These are phyloP conservation scores for Scedosporium aurantiacum DNA, from an alignment of 2,329 filamentous ascomycete genomes.

Conservation along the genomic window DNA sequence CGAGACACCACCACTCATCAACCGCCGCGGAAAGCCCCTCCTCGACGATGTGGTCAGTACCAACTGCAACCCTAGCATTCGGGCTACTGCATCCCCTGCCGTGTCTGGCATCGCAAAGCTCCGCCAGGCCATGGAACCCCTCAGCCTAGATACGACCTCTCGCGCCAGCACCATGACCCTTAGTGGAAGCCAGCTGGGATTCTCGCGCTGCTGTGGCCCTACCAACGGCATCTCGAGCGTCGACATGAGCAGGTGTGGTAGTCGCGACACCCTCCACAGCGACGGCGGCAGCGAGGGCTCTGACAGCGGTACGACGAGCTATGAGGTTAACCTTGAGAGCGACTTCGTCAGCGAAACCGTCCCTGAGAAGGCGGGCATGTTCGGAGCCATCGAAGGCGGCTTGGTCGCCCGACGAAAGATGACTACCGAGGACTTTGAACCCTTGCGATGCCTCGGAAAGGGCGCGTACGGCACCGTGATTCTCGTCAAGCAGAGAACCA, in stretches of 20 bases:
- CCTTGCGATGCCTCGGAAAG: slow-evolving; percentile 85
- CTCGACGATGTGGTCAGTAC: slow-evolving; percentile 49
- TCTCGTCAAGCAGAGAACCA: slow-evolving; percentile 79
- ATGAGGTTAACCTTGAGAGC: slow-evolving; percentile 72
- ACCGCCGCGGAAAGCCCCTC: slow-evolving; percentile 27
- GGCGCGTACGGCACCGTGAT: slow-evolving; percentile 93
- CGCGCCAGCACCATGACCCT: slow-evolving; percentile 46
- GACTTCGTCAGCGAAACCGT: slow-evolving; percentile 70
- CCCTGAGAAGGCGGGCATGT: slow-evolving; percentile 23
- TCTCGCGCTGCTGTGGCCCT: slow-evolving; percentile 12
- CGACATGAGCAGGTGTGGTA: slow-evolving; percentile 42
- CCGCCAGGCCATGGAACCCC: slow-evolving; percentile 63
- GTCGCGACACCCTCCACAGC: slow-evolving; percentile 43
- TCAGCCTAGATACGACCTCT: slow-evolving; percentile 52
- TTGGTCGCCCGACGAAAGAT: slow-evolving; percentile 63
- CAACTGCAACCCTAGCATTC: slow-evolving; percentile 51
- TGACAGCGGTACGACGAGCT: slow-evolving; percentile 59
- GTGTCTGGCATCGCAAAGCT: slow-evolving; percentile 71
- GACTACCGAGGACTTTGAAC: slow-evolving; percentile 81
- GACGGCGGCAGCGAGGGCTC: slow-evolving; percentile 48
- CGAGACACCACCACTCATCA: slow-evolving; percentile 25
- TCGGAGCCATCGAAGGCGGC: slow-evolving; percentile 41
- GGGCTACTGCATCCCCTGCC: slow-evolving; percentile 39
- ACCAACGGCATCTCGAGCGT: slow-evolving; percentile 35
- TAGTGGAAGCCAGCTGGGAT: slow-evolving; percentile 28